Evolutionary conservation across 2,329 filamentous ascomycete genomes (phyloP), one percentile per base, ranked within the genome.

Genomic region (Cadophora malorum): DNA sequence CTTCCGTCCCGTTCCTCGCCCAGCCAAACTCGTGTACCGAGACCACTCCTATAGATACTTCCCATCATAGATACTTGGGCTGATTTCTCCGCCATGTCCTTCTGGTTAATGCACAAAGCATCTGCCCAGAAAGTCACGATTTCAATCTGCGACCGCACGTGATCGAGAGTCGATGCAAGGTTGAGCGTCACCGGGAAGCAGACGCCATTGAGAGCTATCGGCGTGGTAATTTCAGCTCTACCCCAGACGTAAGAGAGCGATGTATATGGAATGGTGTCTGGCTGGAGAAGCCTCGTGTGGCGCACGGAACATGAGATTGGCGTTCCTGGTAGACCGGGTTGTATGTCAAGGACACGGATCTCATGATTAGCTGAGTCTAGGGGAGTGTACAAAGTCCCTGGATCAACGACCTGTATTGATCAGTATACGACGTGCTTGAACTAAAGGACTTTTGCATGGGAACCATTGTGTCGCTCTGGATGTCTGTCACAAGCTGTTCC

Each of bases 51-150:
- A 58, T 70, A 70, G 19, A 72, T 69, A 28, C 45, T 21, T 2
- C 56, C 31, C 68, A 70, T 70, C 45, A 55, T 49, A 12, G 38
- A 19, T 14, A 70, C 66, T 47, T 70, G 63, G 4, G 58, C 28
- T 16, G 31, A 58, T 38, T 63, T 58, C 50, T 70, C 68, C 7
- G 10, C n/a, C n/a, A 19, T 21, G 35, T 68, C 47, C 12, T 56
- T 31, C 55, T 70, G 68, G 35, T 70, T 62, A 35, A 70, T 70
- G 49, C 68, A 66, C 10, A 70, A 6, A 12, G 68, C 66, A 55
- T 70, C 68, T 47, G 66, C 49, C 68, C 68, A 70, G n/a, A 70
- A 28, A 23, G 64, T 64, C 47, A 63, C 28, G n/a, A 35, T 63
- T 41, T 50, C 19, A 2, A 7, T 31, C 19, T 35, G 4, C 4